These are phyloP conservation scores for Microcera coccophila DNA, from an alignment of 2,329 filamentous ascomycete genomes.

Conservation along the genomic window DNA sequence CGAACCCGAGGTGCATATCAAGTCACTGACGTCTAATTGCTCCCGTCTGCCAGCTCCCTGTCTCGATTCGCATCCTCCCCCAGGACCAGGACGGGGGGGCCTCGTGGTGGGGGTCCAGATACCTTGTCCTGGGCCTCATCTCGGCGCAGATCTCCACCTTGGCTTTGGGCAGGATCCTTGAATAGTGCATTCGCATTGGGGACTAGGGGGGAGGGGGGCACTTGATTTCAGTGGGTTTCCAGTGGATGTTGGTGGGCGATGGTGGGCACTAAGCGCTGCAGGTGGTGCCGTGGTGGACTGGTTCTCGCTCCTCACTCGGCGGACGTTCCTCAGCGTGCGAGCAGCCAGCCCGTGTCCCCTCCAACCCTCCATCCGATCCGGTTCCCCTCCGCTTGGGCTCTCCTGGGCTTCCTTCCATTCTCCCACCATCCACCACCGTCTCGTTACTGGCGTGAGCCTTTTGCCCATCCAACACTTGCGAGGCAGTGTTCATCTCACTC, in stretches of 20 bases:
- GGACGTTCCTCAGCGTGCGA: not conserved
- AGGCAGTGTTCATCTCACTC: no score
- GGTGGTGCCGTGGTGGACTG: slow-evolving; percentile 1
- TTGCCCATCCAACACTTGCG: not conserved
- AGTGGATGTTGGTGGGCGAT: not conserved
- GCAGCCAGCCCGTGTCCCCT: not conserved
- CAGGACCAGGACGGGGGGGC: no score
- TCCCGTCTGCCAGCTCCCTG: no score
- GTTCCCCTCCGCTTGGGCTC: not conserved
- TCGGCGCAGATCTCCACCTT: slow-evolving; percentile 1
- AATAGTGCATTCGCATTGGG: not conserved
- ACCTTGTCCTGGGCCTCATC: not conserved
- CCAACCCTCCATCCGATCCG: no score
- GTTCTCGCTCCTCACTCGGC: not conserved
- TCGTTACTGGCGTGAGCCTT: not conserved
- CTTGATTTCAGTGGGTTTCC: not conserved
- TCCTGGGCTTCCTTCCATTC: not conserved
- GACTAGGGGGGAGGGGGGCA: not conserved
- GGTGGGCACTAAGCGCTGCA: not conserved
- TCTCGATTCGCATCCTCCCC: no score
- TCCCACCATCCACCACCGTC: not conserved
- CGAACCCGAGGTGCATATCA: no score
- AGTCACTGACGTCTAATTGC: no score
- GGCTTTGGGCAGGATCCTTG: not conserved
- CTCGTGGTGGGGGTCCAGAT: no score